Evolutionary conservation across 1,139 yeast genomes (phyloP).

Genomic region (Meyerozyma smithsonii): DNA sequence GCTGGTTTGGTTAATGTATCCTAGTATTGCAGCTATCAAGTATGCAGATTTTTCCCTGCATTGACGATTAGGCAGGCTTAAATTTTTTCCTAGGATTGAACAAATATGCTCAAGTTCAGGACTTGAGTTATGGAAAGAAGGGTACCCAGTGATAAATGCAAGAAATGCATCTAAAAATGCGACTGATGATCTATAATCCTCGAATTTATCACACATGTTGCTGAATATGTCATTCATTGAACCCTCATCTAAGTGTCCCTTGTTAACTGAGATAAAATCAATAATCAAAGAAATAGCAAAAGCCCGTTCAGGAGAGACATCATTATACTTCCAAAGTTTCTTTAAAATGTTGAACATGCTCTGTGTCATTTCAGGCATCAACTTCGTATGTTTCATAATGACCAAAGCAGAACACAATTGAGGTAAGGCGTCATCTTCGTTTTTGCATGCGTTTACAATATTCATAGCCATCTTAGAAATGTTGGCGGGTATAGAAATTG

Average conservation of each 20-base stretch:
- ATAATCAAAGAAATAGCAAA: neutral
- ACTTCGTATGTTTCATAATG: neutral
- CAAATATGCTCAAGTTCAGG: slow-evolving; percentile 4
- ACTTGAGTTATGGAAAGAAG: neutral
- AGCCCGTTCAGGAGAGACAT: neutral
- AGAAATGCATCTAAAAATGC: neutral
- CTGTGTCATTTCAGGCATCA: neutral
- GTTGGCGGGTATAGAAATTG: slow-evolving; percentile 5
- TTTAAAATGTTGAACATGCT: neutral
- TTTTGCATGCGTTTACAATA: neutral
- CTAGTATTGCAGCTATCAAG: slow-evolving; percentile 29
- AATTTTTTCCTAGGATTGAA: slow-evolving; percentile 23
- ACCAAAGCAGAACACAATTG: neutral
- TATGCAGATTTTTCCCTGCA: slow-evolving; percentile 45
- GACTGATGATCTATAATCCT: neutral
- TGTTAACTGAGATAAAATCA: neutral
- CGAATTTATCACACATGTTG: neutral
- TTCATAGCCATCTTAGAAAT: neutral
- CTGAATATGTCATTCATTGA: neutral
- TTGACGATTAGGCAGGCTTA: slow-evolving; percentile 41
- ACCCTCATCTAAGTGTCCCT: neutral
- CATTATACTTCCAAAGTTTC: neutral
- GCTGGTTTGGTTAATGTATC: slow-evolving; percentile 23
- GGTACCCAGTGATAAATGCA: neutral
- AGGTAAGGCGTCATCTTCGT: neutral